phyloP scores from a whole-genome alignment of 1,139 yeast species.

The Candida neerlandica region DNA sequence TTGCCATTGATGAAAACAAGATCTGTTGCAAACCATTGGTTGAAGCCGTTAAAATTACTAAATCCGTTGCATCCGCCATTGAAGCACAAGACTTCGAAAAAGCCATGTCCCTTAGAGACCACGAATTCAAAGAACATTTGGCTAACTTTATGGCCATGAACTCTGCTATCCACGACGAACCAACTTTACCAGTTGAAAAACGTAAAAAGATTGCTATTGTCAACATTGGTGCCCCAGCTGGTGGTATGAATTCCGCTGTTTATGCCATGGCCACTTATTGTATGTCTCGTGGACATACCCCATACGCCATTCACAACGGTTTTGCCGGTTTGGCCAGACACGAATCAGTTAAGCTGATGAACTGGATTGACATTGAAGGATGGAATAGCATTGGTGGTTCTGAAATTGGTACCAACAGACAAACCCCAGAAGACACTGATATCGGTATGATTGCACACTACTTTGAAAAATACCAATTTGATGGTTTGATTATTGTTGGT shows the following conservation, averaged over 20 bases:
- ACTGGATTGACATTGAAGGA: conserved; percentile 71
- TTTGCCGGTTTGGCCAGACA: conserved; percentile 77
- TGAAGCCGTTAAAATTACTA: conserved; percentile 71
- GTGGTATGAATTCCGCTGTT: conserved; percentile 78
- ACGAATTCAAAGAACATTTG: conserved; percentile 70
- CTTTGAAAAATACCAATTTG: conserved; percentile 70
- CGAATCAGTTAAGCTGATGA: conserved; percentile 62
- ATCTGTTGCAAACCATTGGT: conserved; percentile 69
- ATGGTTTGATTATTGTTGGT: conserved; percentile 75
- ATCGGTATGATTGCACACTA: conserved; percentile 76
- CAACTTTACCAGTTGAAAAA: conserved; percentile 54
- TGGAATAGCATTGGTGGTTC: conserved; percentile 82
- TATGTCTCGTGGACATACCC: conserved; percentile 73
- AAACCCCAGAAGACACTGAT: conserved; percentile 67
- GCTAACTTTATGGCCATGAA: conserved; percentile 62
- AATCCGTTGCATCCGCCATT: conserved; percentile 70
- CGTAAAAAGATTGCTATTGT: conserved; percentile 69
- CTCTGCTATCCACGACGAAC: conserved; percentile 63
- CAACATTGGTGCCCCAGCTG: conserved; percentile 83
- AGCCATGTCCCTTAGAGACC: conserved; percentile 69
- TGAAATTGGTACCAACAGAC: conserved; percentile 79
- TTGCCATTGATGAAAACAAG: conserved; percentile 72
- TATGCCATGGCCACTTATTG: conserved; percentile 75
- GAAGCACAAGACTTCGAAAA: conserved; percentile 59
- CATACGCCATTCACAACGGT: conserved; percentile 75